phyloP scores from a whole-genome alignment of 306 rosid genomes.

The Senna tora region DNA sequence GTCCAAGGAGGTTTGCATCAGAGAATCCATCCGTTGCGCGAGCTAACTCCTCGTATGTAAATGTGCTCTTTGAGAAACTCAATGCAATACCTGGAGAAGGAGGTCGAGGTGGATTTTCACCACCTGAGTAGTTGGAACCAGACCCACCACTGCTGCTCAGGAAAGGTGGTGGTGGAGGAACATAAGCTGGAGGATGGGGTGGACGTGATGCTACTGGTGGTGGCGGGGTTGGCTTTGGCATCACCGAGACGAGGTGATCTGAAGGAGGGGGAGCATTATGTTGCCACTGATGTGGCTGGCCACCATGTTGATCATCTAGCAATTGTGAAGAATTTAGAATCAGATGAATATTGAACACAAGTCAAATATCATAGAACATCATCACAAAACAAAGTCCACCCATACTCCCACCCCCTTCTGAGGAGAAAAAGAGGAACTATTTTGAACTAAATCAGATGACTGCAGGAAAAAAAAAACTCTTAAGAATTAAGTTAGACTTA shows the following conservation, averaged over 20 bases:
- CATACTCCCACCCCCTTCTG: neutral
- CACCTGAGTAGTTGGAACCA: conserved; percentile 85
- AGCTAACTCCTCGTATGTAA: conserved; percentile 81
- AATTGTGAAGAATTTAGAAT: conserved; percentile 35
- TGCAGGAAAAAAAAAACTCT: neutral
- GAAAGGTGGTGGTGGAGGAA: conserved; percentile 49
- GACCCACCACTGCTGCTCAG: conserved; percentile 84
- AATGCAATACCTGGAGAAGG: conserved; percentile 68
- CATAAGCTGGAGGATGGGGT: conserved; percentile 44
- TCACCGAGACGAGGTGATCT: conserved; percentile 41
- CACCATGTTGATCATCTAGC: conserved; percentile 67
- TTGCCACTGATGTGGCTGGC: conserved; percentile 65
- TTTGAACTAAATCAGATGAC: conserved; percentile 6
- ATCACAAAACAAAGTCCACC: conserved; percentile 11
- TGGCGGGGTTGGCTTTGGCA: conserved; percentile 66
- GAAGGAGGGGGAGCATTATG: conserved; percentile 77
- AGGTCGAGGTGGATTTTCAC: conserved; percentile 66
- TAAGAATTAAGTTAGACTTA: neutral
- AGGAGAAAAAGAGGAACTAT: neutral
- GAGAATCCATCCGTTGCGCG: conserved; percentile 96
- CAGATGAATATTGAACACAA: conserved; percentile 30
- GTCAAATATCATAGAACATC: conserved; percentile 17
- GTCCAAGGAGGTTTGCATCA: conserved; percentile 92
- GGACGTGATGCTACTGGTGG: conserved; percentile 67
- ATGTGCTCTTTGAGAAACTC: conserved; percentile 76